Conservation (phyloP, 2,329 filamentous ascomycete genomes). For the Calonectria pseudoturangicola region DNA sequence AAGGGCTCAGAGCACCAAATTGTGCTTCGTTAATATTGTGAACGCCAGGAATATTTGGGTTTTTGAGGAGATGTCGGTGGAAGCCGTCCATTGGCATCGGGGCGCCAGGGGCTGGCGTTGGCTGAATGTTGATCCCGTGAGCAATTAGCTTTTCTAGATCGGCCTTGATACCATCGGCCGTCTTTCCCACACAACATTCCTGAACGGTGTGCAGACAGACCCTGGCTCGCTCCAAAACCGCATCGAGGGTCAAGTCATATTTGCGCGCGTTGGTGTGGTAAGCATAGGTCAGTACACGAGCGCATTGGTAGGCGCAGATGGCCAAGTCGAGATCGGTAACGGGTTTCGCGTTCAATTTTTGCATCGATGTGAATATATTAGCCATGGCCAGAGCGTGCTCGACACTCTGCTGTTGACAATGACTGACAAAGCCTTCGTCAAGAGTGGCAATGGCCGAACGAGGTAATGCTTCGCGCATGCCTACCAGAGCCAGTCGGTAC, state of each 20-base stretch:
- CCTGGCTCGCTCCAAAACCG: slow-evolving; percentile 69
- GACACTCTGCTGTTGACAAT: slow-evolving; percentile 71
- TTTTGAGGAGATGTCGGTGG: slow-evolving; percentile 49
- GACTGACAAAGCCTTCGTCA: slow-evolving; percentile 68
- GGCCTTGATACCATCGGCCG: slow-evolving; percentile 66
- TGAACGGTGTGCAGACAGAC: slow-evolving; percentile 71
- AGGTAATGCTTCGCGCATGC: slow-evolving; percentile 71
- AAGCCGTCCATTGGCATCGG: slow-evolving; percentile 48
- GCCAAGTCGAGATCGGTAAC: slow-evolving; percentile 74
- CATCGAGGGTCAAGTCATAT: slow-evolving; percentile 66
- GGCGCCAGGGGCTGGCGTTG: slow-evolving; percentile 47
- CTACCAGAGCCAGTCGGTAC: slow-evolving; percentile 71
- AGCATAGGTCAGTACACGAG: slow-evolving; percentile 71
- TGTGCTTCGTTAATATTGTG: slow-evolving; percentile 54
- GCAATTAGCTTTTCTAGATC: slow-evolving; percentile 72
- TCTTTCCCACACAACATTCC: slow-evolving; percentile 70
- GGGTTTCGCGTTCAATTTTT: slow-evolving; percentile 70
- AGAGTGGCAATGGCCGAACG: slow-evolving; percentile 65
- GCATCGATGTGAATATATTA: slow-evolving; percentile 71
- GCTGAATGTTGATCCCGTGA: slow-evolving; percentile 61
- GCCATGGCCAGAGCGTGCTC: slow-evolving; percentile 74
- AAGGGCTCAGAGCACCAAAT: slow-evolving; percentile 44
- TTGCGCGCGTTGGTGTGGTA: slow-evolving; percentile 67
- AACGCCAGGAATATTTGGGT: slow-evolving; percentile 54
- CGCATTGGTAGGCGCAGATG: slow-evolving; percentile 74